Percentiles rank a stretch among this genome's conserved stretches.
Evolutionary conservation across 345 rosid species (phyloP).

Genomic region (Eucalyptus curtisii): DNA sequence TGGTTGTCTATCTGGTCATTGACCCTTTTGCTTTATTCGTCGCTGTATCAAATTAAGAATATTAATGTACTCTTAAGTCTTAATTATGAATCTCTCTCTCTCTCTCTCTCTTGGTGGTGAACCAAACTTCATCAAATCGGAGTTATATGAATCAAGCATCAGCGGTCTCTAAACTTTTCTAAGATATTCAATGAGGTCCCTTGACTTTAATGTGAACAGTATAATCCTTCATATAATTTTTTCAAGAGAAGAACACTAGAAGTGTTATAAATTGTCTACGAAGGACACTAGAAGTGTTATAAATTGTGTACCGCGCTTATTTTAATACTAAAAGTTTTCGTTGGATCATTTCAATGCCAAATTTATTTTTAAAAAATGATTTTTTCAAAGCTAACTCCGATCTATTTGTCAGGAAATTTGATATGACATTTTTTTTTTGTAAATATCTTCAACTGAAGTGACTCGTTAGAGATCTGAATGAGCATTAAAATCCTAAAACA

Average conservation of each 20-base stretch:
- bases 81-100: neutral
- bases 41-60: neutral
- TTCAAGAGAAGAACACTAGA: accelerated
- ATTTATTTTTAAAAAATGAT: too few species aligned
- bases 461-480: accelerated
- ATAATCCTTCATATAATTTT: too few species aligned
- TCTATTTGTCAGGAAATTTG: accelerated
- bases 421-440: too few species aligned
- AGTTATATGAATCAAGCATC: neutral
- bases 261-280: too few species aligned
- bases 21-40: neutral
- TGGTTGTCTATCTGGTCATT: neutral
- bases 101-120: neutral
- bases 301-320: accelerated
- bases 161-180: neutral
- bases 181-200: neutral
- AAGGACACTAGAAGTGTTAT: too few species aligned
- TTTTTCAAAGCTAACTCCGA: too few species aligned
- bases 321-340: accelerated
- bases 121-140: neutral
- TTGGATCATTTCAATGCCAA: too few species aligned
- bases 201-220: neutral
- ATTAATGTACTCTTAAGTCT: neutral
- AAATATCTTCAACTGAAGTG: accelerated
- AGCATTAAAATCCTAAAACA: too few species aligned